Evolutionary conservation across 2,329 filamentous ascomycete genomes (phyloP).

Genomic region (Colletotrichum zoysiae): DNA sequence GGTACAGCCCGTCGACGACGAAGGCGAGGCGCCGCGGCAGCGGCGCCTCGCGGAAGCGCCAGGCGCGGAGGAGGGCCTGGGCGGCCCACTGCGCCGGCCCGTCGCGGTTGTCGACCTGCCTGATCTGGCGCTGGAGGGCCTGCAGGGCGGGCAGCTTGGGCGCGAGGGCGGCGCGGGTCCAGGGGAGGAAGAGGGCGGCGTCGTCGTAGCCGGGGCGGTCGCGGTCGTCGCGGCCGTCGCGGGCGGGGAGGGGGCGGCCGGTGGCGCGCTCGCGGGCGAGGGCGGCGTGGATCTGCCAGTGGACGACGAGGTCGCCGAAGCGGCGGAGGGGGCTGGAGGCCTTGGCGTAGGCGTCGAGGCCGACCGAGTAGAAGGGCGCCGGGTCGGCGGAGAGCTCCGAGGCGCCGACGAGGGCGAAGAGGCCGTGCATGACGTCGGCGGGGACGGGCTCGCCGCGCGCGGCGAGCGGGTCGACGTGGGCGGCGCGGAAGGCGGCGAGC

Average conservation of each 20-base stretch:
- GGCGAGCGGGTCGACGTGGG: constrained; percentile 53
- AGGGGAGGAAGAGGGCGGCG: constrained; percentile 57
- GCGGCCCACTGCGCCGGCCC: constrained; percentile 67
- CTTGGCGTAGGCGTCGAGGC: constrained; percentile 71
- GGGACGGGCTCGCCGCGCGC: constrained; percentile 50
- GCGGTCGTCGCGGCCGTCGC: constrained; percentile 46
- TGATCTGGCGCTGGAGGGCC: constrained; percentile 65
- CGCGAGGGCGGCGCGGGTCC: constrained; percentile 56
- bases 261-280: constrained; percentile 60
- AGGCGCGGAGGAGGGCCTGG: constrained; percentile 71
- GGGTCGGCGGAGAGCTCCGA: constrained; percentile 66
- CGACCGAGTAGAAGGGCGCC: constrained; percentile 68
- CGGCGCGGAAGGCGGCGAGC: constrained; percentile 54
- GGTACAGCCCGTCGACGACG: constrained; percentile 56
- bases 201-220: constrained; percentile 42
- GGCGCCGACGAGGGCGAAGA: constrained; percentile 59
- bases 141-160: constrained; percentile 63
- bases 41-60: constrained; percentile 64
- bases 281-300: constrained; percentile 75
- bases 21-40: constrained; percentile 64
- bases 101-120: constrained; percentile 56
- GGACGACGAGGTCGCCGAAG: constrained; percentile 71
- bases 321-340: constrained; percentile 76
- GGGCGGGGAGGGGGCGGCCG: constrained; percentile 43
- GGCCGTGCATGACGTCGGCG: constrained; percentile 49